Conservation (phyloP, 345 rosid species). For the Trapa bicornis region DNA sequence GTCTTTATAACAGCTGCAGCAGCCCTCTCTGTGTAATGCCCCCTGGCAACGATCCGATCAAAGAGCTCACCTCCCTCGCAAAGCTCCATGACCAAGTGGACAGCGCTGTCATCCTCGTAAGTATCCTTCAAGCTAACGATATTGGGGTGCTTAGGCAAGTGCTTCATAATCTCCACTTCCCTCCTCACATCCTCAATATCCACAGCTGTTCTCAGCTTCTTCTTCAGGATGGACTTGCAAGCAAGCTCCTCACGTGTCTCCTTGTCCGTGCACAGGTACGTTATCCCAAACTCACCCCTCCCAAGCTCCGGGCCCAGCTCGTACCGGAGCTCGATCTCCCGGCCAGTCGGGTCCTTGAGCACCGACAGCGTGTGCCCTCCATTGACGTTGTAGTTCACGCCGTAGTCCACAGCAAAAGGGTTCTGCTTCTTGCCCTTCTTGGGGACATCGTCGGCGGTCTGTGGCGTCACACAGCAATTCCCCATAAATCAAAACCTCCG, state of each 20-base stretch:
- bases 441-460: constrained; percentile 16
- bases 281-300: constrained; percentile 90
- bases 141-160: constrained; percentile 66
- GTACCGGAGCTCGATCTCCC: constrained; percentile 53
- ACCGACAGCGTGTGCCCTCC: constrained; percentile 43
- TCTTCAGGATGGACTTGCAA: constrained; percentile 89
- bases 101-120: constrained; percentile 81
- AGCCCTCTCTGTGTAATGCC: constrained; percentile 94
- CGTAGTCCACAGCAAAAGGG: constrained; percentile 55
- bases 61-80: constrained; percentile 97
- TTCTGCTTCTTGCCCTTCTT: constrained; percentile 48
- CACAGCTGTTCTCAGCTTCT: constrained; percentile 78
- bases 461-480: constrained; percentile 72
- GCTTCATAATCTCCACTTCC: constrained; percentile 95
- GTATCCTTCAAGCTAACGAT: constrained; percentile 68
- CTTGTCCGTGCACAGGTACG: constrained; percentile 69
- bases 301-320: constrained; percentile 87
- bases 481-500: constrained; percentile 41
- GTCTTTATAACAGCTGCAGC: constrained; percentile 87
- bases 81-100: constrained; percentile 91
- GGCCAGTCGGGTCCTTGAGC: constrained; percentile 62
- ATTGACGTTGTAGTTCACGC: constrained; percentile 20
- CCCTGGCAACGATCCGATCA: constrained; percentile 91
- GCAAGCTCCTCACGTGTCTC: constrained; percentile 48
- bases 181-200: constrained; percentile 96